Percentiles rank a stretch among this genome's conserved stretches.
phyloP scores from a whole-genome alignment of 2,329 filamentous ascomycete species.

The Thielaviopsis punctulata region DNA sequence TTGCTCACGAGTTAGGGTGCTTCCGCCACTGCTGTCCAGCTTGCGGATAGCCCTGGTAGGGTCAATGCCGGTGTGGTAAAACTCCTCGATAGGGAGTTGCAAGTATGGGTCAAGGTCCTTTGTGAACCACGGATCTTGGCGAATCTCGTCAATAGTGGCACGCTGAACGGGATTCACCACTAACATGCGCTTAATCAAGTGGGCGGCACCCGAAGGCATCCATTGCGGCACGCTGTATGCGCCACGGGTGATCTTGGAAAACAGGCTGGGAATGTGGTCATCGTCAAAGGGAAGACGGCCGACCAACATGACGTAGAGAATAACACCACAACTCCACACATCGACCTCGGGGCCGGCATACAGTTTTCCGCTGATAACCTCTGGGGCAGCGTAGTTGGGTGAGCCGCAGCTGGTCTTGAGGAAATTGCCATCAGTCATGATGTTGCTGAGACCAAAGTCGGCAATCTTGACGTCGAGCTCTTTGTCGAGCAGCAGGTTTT shows the following conservation, averaged over 20 bases:
- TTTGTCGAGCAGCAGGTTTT: constrained; percentile 88
- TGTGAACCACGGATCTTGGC: constrained; percentile 84
- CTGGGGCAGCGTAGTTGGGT: constrained; percentile 93
- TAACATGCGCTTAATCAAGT: constrained; percentile 80
- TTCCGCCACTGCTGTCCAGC: constrained; percentile 59
- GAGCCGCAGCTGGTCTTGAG: constrained; percentile 96
- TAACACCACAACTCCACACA: constrained; percentile 93
- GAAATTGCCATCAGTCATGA: constrained; percentile 99
- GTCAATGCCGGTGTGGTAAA: constrained; percentile 84
- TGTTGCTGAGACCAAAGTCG: constrained; percentile 96
- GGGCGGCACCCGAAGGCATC: constrained; percentile 67
- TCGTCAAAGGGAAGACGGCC: constrained; percentile 89
- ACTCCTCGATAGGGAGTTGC: constrained; percentile 74
- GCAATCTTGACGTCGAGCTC: constrained; percentile 98
- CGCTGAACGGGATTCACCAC: constrained; percentile 89
- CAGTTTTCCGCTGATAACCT: constrained; percentile 93
- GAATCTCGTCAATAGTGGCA: constrained; percentile 85
- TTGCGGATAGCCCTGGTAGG: constrained; percentile 81
- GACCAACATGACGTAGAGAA: constrained; percentile 67
- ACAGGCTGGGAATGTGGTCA: constrained; percentile 91
- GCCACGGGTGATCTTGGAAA: constrained; percentile 92
- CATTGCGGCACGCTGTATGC: constrained; percentile 86
- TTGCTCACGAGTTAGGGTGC: constrained; percentile 67
- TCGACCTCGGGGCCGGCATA: constrained; percentile 97
- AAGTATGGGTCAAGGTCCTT: constrained; percentile 77